Percentiles rank a stretch among this genome's conserved stretches.
Conservation (phyloP, 805 yeast species). For the Torulaspora microellipsoides region DNA sequence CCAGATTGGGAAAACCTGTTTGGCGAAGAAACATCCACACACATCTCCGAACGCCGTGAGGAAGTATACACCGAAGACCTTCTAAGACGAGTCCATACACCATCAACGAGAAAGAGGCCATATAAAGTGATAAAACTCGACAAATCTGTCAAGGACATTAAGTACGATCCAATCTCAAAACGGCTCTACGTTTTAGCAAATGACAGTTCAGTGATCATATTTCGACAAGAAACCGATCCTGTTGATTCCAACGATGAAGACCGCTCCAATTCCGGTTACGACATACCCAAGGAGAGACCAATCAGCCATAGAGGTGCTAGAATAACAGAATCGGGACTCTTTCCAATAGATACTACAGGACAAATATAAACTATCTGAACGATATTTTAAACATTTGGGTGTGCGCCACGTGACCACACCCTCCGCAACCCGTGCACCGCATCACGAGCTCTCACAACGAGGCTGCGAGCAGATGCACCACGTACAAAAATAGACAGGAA, state of each 20-base stretch:
- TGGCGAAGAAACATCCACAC: too few relatives aligned
- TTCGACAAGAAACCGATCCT: neutral
- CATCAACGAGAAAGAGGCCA: neutral
- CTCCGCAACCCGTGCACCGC: neutral
- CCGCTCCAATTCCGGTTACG: conserved; percentile 2
- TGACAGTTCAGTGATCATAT: conserved; percentile 16
- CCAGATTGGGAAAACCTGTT: too few relatives aligned
- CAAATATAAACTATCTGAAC: neutral
- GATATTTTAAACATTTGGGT: too few relatives aligned
- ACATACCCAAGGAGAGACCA: neutral
- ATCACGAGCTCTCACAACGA: too few relatives aligned
- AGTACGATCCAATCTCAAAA: conserved; percentile 9
- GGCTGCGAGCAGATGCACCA: too few relatives aligned
- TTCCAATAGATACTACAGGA: neutral
- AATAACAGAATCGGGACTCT: neutral
- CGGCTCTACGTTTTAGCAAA: conserved; percentile 11
- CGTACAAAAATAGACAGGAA: too few relatives aligned
- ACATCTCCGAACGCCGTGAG: too few relatives aligned
- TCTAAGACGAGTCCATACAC: too few relatives aligned
- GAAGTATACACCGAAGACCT: too few relatives aligned
- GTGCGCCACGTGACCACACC: neutral
- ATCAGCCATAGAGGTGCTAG: neutral
- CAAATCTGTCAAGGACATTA: conserved; percentile 10
- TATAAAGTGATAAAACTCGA: conserved; percentile 13
- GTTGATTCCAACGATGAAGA: neutral